Base-by-base conservation (phyloP, 495 filamentous ascomycete species). In the Hypoxylon lienhwacheense region DNA sequence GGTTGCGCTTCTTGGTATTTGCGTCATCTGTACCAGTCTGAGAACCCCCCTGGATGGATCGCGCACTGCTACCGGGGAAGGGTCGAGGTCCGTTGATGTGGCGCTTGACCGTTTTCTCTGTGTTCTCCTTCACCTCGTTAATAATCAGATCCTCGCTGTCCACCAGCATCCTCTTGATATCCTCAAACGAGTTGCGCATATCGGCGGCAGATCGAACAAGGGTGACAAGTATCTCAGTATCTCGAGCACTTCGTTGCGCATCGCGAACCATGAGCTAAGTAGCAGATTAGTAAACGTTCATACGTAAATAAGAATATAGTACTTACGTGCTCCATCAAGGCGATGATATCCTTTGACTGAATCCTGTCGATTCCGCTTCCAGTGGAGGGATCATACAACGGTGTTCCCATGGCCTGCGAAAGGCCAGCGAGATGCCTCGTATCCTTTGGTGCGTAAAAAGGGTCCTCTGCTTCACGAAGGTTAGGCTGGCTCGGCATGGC, bases 181-280 rank as follows among this genome's bases (percentile, higher is more conserved):
- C 91, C 61, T 97, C 91, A 65, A 97, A 96, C 8, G 88, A 92
- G 54, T 88, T 96, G 49, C 93, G 89, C 91, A 97, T 96, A 65
- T 99, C 93, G 7, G 95, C 90, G 11, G 95, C 91, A 55, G 90
- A 90, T 42, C 90, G 84, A 37, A 97, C 93, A 29, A 99, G 79
- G 2, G 93, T 96, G 40, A 97, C 87, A 22, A 99, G 71, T 44
- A 99, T 96, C 72, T 97, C 93, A 1, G 93, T 99, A 63, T 99
- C 93, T 29, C 92, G 81, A 36, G 93, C 93, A 71, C 95, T 97
- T 25, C 93, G 89, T 73, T 97, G 92, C 32, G 91, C 92, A 76
- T 99, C 93, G 8, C 93, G 85, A 55, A 97, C 95, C 66, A 93
- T 97, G 53, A 98, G 86, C 80, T 91, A 45, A 24, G 61, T 53